Evolutionary conservation across 2,329 filamentous ascomycete species (phyloP).

Genomic region (Fusarium annulatum): DNA sequence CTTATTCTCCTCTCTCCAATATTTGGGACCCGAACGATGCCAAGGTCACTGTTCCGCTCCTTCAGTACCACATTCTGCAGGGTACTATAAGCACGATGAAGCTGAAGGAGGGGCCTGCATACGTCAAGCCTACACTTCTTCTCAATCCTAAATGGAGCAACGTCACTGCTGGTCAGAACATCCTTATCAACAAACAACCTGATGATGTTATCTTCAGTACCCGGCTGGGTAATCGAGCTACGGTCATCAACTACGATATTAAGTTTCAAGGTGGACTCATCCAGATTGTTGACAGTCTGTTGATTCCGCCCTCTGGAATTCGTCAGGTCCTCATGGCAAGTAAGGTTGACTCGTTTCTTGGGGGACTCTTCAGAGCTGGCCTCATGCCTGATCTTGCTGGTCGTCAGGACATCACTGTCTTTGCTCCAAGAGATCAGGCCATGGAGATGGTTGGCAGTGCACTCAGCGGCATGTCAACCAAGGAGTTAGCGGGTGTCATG

Average conservation of each 20-base stretch:
- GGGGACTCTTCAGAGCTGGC: conserved; percentile 47
- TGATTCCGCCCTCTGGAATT: conserved; percentile 59
- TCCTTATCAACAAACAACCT: conserved; percentile 58
- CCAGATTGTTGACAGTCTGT: conserved; percentile 63
- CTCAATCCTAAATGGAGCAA: conserved; percentile 56
- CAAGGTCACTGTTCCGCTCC: conserved; percentile 59
- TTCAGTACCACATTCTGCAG: conserved; percentile 71
- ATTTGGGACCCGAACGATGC: conserved; percentile 59
- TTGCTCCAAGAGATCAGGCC: conserved; percentile 70
- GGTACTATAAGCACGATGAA: conserved; percentile 57
- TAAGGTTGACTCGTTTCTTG: conserved; percentile 54
- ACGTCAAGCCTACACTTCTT: conserved; percentile 58
- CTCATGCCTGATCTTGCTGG: conserved; percentile 56
- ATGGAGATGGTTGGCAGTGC: conserved; percentile 67
- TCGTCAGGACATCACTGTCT: conserved; percentile 66
- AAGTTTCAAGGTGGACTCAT: conserved; percentile 61
- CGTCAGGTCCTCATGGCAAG: conserved; percentile 64
- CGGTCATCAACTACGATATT: conserved; percentile 57
- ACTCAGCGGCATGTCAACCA: conserved; percentile 57
- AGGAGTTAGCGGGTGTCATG: conserved; percentile 64
- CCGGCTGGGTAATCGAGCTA: conserved; percentile 59
- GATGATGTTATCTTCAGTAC: conserved; percentile 60
- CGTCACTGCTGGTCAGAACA: conserved; percentile 61
- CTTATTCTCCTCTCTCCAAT: conserved; percentile 61
- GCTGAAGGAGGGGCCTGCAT: conserved; percentile 51